Evolutionary conservation across 306 rosid species (phyloP).

Genomic region (Ormosia emarginata): DNA sequence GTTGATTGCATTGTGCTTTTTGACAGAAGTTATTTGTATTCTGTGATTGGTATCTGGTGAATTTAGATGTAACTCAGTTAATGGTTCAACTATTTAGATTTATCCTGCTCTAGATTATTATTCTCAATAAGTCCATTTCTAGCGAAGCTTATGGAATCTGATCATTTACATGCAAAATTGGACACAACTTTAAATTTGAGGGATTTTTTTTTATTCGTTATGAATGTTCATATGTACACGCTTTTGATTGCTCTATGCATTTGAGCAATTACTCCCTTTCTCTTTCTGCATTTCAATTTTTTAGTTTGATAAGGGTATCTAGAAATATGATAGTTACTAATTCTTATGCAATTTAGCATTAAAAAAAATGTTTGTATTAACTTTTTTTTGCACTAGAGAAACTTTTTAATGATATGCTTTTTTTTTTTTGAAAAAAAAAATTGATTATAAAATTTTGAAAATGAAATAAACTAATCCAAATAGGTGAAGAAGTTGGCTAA

Average conservation of each 20-base stretch:
- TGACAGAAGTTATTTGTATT: no score
- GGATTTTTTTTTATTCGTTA: background rate
- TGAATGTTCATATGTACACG: background rate
- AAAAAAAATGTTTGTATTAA: background rate
- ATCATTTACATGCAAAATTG: background rate
- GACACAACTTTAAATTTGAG: background rate
- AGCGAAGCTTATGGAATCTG: background rate
- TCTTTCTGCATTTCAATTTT: background rate
- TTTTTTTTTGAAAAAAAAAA: no score
- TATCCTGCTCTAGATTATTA: background rate
- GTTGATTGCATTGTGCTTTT: no score
- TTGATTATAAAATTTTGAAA: background rate
- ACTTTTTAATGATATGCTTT: background rate
- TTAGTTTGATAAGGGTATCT: background rate
- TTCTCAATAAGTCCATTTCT: background rate
- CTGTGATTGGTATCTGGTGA: no score
- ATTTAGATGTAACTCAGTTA: no score
- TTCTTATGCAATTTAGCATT: background rate
- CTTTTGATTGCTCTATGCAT: background rate
- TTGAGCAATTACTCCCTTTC: background rate
- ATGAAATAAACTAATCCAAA: slow-evolving; percentile 4
- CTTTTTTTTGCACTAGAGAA: background rate
- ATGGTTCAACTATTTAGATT: no score
- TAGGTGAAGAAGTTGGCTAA: background rate
- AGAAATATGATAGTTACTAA: background rate